Percentiles rank a stretch among this genome's conserved stretches.
Evolutionary conservation across 208 protist genomes (phyloP).

Genomic region (Leishmania guyanensis): DNA sequence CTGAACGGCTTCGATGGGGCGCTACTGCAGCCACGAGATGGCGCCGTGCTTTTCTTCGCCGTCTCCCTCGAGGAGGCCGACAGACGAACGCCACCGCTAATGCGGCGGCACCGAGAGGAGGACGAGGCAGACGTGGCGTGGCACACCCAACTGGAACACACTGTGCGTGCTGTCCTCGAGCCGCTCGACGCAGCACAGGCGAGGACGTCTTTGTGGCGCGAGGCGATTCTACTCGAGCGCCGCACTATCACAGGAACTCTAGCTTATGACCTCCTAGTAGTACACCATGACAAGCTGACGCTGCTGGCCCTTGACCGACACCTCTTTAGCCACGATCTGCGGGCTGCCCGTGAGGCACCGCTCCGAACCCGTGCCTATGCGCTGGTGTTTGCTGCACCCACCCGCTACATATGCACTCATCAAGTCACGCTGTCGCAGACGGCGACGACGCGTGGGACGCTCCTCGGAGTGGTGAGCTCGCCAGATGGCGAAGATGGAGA

Average conservation of each 20-base stretch:
- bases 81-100: slow-evolving; percentile 16
- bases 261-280: slow-evolving; percentile 27
- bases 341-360: background rate
- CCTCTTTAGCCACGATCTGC: slow-evolving; percentile 10
- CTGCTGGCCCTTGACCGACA: slow-evolving; percentile 25
- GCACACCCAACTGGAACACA: slow-evolving; percentile 24
- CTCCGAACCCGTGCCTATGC: slow-evolving; percentile 3
- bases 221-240: slow-evolving; percentile 22
- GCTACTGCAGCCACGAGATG: slow-evolving; percentile 26
- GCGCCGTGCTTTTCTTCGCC: slow-evolving; percentile 26
- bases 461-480: slow-evolving; percentile 20
- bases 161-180: slow-evolving; percentile 25
- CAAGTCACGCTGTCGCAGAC: slow-evolving; percentile 17
- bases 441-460: slow-evolving; percentile 13
- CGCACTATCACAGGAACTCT: slow-evolving; percentile 9
- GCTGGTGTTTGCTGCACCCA: slow-evolving; percentile 15
- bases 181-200: slow-evolving; percentile 6
- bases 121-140: slow-evolving; percentile 23
- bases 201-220: slow-evolving; percentile 13
- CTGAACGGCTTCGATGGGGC: slow-evolving; percentile 35
- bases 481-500: slow-evolving; percentile 26
- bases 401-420: slow-evolving; percentile 28
- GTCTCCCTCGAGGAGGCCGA: slow-evolving; percentile 18
- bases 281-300: slow-evolving; percentile 21
- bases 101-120: slow-evolving; percentile 20